Base-by-base conservation (phyloP, 306 rosid species). In the Glycine soja region DNA sequence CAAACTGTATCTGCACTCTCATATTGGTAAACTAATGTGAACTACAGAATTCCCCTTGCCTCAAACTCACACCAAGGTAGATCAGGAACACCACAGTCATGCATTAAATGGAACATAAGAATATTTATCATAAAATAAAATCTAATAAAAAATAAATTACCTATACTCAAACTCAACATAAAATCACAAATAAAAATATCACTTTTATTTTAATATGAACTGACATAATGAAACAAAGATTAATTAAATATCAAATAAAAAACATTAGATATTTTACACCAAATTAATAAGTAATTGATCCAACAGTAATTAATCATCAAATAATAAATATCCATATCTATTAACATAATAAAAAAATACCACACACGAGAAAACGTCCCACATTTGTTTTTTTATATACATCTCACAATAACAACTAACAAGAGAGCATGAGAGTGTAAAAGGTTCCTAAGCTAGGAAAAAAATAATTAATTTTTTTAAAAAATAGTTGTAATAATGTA, bases 341-440 rank as follows among this genome's bases (percentile, higher is more conserved):
- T 0, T 19, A 19, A 19, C 24, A 0, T 24, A 24, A n/a, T n/a
- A 24, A 24, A 24, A 24, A 24, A 24, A 24, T 24, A 24, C 2
- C 1, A 0, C 30, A 24, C 30, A 24, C 30, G 2, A 1, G 2
- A 19, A 24, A 24, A 24, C 2, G 1, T 24, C 66, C 59, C 65
- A 51, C 46, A 63, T 56, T 66, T 81, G 32, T 16, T 51, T 36
- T 36, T 36, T 4, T 36, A 15, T 54, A 10, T 51, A 61, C 66
- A 78, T 76, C 72, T 51, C 70, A 42, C 40, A 5, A 5, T 38
- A 4, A 38, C 43, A n/a, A 30, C 5, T 14, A 45, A 34, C 63
- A 57, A 63, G 36, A 70, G 56, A 78, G 47, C 67, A 57, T 64
- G 80, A 81, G 72, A 81, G 77, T 48, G 85, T 64, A 74, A 81